phyloP scores from a whole-genome alignment of 768 basidiomycete species.

The Leucocoprinus sp. region DNA sequence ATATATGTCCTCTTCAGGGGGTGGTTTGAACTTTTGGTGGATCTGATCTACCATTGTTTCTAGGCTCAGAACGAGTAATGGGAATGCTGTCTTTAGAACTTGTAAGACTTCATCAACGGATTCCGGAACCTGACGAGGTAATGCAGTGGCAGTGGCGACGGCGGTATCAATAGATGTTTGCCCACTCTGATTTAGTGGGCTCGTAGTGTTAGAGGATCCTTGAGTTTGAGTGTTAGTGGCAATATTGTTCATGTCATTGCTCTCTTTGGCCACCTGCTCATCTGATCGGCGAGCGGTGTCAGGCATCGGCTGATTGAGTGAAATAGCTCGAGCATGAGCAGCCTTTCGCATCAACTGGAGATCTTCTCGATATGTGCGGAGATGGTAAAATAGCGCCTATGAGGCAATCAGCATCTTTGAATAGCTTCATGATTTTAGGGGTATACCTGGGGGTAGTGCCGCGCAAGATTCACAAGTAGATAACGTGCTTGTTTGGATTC shows the following conservation, averaged over 20 bases:
- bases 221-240: conserved; percentile 2
- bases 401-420: conserved; percentile 6
- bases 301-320: conserved; percentile 15
- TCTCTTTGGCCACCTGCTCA: conserved; percentile 19
- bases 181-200: conserved; percentile 1
- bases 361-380: conserved; percentile 62
- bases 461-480: conserved; percentile 83
- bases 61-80: conserved; percentile 87
- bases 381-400: conserved; percentile 90
- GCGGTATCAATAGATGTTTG: conserved; percentile 4
- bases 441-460: conserved; percentile 84
- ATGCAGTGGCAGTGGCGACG: conserved; percentile 1
- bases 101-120: conserved; percentile 90
- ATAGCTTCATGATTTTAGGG: neutral
- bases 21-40: conserved; percentile 77
- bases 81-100: conserved; percentile 92
- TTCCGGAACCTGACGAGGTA: conserved; percentile 71
- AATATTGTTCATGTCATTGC: conserved; percentile 16
- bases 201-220: neutral
- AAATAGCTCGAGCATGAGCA: conserved; percentile 29
- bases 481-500: conserved; percentile 91
- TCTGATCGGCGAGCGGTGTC: conserved; percentile 24
- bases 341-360: conserved; percentile 34
- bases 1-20: conserved; percentile 90
- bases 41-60: conserved; percentile 98